A percentile compares a stretch with the other conserved stretches of the same genome.
Evolutionary conservation across 2,329 filamentous ascomycete species (phyloP).

Genomic region (Neofusicoccum umdonicola): DNA sequence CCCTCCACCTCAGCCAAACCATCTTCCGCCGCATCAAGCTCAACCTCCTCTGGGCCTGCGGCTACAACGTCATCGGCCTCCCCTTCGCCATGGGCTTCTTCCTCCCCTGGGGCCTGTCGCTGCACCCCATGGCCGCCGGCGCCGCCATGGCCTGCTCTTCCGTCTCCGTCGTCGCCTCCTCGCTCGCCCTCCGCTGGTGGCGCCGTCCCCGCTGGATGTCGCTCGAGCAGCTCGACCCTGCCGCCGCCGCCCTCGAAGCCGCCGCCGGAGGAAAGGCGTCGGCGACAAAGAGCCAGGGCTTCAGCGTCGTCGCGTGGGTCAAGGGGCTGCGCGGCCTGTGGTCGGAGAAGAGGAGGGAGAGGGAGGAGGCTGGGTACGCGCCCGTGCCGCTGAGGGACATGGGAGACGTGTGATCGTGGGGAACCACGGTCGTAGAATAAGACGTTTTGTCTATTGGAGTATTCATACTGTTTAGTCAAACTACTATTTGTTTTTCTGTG

Average conservation of each 20-base stretch:
- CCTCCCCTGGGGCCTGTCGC: constrained; percentile 78
- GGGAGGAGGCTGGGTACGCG: constrained; percentile 43
- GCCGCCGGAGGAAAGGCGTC: not conserved
- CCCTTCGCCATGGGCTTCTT: constrained; percentile 98
- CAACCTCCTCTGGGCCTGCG: constrained; percentile 87
- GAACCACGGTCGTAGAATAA: not conserved
- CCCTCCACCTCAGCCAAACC: constrained; percentile 73
- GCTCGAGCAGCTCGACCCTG: constrained; percentile 58
- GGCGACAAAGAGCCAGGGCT: not conserved
- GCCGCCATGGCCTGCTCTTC: constrained; percentile 90
- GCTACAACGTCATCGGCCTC: constrained; percentile 87
- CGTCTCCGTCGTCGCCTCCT: constrained; percentile 84
- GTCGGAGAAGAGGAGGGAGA: constrained; percentile 36
- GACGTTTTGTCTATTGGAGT: no score
- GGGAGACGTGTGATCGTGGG: constrained; percentile 26
- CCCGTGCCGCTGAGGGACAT: constrained; percentile 43
- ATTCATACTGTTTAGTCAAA: not conserved
- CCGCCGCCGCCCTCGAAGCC: constrained; percentile 1
- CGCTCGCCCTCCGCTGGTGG: constrained; percentile 84
- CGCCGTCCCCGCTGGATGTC: constrained; percentile 83
- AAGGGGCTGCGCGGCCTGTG: constrained; percentile 28
- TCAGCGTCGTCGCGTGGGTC: constrained; percentile 11
- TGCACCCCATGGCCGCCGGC: constrained; percentile 92
- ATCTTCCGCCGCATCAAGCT: constrained; percentile 94
- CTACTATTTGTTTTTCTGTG: not conserved